A percentile compares a stretch with the other conserved stretches of the same genome.
Conservation (phyloP, 805 yeast species). For the Pichia pseudocactophila region DNA sequence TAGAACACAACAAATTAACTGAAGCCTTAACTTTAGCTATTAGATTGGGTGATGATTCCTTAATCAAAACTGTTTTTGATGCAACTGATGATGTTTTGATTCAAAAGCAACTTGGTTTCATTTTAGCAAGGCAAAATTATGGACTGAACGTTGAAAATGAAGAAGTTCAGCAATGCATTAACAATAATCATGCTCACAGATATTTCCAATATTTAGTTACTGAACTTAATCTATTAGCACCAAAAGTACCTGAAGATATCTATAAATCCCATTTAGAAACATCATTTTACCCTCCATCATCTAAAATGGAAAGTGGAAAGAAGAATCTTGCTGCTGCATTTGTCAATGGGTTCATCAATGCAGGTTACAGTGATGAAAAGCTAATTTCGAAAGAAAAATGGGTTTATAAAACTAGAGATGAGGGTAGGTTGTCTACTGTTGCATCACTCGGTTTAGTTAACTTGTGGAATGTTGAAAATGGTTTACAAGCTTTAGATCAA, state of each 20-base stretch:
- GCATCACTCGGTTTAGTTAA: conserved; percentile 85
- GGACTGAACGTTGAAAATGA: conserved; percentile 63
- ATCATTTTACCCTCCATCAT: conserved; percentile 42
- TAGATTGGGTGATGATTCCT: conserved; percentile 71
- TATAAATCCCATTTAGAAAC: conserved; percentile 86
- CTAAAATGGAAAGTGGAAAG: conserved; percentile 77
- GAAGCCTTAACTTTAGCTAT: conserved; percentile 89
- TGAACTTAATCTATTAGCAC: conserved; percentile 81
- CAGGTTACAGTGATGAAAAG: conserved; percentile 86
- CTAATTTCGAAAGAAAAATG: conserved; percentile 65
- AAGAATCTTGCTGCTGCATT: conserved; percentile 93
- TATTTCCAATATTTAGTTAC: conserved; percentile 72
- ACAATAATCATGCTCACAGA: conserved; percentile 70
- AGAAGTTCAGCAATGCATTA: conserved; percentile 74
- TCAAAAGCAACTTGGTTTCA: conserved; percentile 86
- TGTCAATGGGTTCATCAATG: conserved; percentile 83
- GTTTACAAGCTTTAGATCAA: conserved; percentile 82
- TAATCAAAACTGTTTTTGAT: conserved; percentile 72
- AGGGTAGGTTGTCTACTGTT: conserved; percentile 85
- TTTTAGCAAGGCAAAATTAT: conserved; percentile 79
- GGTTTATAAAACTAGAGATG: conserved; percentile 87
- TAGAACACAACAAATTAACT: conserved; percentile 68
- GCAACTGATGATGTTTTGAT: conserved; percentile 65
- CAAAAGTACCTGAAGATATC: conserved; percentile 91
- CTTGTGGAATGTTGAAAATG: conserved; percentile 87